Evolutionary conservation across 179 eudicot genomes (phyloP).

Genomic region (Silene coronaria): DNA sequence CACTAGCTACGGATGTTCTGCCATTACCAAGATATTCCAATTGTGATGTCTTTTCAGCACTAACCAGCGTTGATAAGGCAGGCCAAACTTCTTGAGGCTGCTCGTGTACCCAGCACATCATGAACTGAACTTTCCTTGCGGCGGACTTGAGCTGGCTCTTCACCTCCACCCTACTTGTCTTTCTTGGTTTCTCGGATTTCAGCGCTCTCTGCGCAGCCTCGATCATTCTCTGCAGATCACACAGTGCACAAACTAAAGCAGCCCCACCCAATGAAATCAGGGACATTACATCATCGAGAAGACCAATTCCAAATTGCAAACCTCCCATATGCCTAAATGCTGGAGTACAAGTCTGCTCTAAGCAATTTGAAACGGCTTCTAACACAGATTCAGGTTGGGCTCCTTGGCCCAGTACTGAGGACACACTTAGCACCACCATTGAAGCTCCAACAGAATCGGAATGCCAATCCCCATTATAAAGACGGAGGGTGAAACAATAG

Average conservation of each 20-base stretch:
- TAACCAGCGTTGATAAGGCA: conserved; percentile 38
- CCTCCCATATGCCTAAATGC: conserved; percentile 70
- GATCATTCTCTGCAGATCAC: conserved; percentile 54
- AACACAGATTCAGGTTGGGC: conserved; percentile 55
- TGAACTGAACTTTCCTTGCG: conserved; percentile 59
- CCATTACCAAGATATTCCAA: conserved; percentile 33
- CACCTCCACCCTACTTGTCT: conserved; percentile 35
- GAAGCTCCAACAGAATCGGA: conserved; percentile 72
- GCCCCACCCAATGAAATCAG: conserved; percentile 49
- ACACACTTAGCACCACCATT: conserved; percentile 46
- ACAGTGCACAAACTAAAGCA: conserved; percentile 61
- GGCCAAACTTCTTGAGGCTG: conserved; percentile 58
- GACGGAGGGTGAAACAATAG: conserved; percentile 80
- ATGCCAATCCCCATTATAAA: conserved; percentile 85
- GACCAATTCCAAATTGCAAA: conserved; percentile 50
- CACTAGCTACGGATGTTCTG: conserved; percentile 19
- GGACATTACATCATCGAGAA: conserved; percentile 57
- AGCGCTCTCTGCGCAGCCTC: conserved; percentile 50
- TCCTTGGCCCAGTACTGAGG: conserved; percentile 60
- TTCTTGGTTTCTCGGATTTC: conserved; percentile 44
- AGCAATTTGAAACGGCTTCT: conserved; percentile 58
- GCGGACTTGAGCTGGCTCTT: conserved; percentile 59
- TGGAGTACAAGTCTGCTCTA: conserved; percentile 82
- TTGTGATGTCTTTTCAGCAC: conserved; percentile 43
- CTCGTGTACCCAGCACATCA: conserved; percentile 88